Evolutionary conservation across 352 stramenopile genomes (phyloP), one percentile per base, ranked within the genome.

Genomic region (Thalassiosira delicatula): DNA sequence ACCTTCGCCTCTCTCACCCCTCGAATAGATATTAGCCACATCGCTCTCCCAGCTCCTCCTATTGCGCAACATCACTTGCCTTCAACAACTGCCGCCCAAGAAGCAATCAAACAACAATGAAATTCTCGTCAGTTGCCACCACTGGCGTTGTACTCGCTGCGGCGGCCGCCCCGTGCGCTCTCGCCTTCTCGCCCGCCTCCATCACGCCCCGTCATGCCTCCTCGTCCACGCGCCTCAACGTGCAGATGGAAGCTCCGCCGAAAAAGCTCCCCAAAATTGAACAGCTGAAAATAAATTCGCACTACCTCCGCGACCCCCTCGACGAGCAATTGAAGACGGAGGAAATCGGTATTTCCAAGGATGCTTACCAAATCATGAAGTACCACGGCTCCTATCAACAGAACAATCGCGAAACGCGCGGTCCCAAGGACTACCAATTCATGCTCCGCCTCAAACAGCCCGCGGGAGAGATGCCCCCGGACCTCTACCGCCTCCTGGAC

Each of bases 311-410:
- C 25, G 60, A 92, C 72, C 88, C 88, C 1, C 75, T 93, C n/a
- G 76, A 79, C 29, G 89, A 91, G 63, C 85, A 96, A 88, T 79
- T 96, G 8, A 2, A 72, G 19, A 96, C 91, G 4, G 91, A 95
- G 74, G 90, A 95, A 81, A 95, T 96, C 44, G 90, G 90, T 35
- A 91, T 96, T 67, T 94, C 84, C 37, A 92, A 95, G 67, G 93
- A 96, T 79, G 93, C 93, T 9, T 94, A 94, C 70, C 91, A 96
- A 87, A 95, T 96, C 70, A 83, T 96, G 44, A 99, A 99, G 90
- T 99, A 98, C 89, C 96, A 99, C 84, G 96, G 96, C 33, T 98
- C 97, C 61, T 99, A 99, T 90, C 95, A 98, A 93, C 96, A 99
- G 88, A 96, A 98, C 71, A 92, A 98, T 88, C 94, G 97, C 59